phyloP scores from a whole-genome alignment of 75 land plant species.

The Sequoia sempervirens region DNA sequence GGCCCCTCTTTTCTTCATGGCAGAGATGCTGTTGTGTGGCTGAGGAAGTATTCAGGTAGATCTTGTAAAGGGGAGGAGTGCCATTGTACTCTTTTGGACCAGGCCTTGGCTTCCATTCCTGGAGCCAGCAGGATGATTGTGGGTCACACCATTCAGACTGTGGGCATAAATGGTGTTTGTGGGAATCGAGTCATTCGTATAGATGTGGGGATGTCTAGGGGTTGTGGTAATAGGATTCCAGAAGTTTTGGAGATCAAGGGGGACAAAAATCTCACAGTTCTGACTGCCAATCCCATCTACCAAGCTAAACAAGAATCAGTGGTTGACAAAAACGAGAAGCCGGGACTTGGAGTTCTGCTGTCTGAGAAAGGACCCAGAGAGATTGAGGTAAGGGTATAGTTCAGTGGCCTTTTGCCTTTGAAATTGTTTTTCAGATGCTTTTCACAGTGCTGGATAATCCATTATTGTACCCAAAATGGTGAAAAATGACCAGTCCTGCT shows the following conservation, averaged over 20 bases:
- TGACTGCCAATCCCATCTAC: slow-evolving; percentile 42
- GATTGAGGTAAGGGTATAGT: slow-evolving; percentile 31
- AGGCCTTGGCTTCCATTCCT: slow-evolving; percentile 53
- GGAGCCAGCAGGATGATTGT: slow-evolving; percentile 90
- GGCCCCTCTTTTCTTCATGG: slow-evolving; percentile 49
- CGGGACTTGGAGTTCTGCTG: slow-evolving; percentile 17
- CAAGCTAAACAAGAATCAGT: background rate
- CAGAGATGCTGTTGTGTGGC: slow-evolving; percentile 76
- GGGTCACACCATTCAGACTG: slow-evolving; percentile 88
- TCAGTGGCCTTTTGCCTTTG: background rate
- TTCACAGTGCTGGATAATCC: background rate
- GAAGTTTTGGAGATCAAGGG: slow-evolving; percentile 82
- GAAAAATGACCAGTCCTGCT: background rate
- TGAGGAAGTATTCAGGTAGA: slow-evolving; percentile 65
- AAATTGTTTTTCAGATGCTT: background rate
- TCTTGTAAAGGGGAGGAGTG: slow-evolving; percentile 30
- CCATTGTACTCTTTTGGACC: slow-evolving; percentile 58
- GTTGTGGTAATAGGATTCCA: slow-evolving; percentile 77
- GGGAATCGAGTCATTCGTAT: slow-evolving; percentile 68
- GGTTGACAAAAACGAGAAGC: slow-evolving; percentile 6
- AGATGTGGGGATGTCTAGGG: slow-evolving; percentile 96
- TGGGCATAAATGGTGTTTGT: slow-evolving; percentile 86
- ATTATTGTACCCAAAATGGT: background rate
- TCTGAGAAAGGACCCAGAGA: slow-evolving; percentile 11
- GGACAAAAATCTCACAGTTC: slow-evolving; percentile 45